Evolutionary conservation across 768 basidiomycete genomes (phyloP).

Genomic region (Termitomyces sp.): DNA sequence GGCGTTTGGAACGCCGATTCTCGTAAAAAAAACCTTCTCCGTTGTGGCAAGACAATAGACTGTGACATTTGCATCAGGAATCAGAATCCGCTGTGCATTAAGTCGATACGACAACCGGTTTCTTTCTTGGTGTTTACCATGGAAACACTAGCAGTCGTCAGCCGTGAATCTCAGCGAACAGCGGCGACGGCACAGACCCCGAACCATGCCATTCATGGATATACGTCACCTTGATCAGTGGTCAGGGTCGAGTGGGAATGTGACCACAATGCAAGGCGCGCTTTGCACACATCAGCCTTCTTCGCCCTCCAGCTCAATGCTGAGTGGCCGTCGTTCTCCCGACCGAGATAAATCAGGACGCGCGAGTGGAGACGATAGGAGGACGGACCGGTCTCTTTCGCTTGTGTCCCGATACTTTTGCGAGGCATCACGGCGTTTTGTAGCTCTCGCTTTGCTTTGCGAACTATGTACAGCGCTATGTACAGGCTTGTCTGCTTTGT

Average conservation of each 20-base stretch:
- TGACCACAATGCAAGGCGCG: not conserved
- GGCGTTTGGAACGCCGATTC: slow-evolving; percentile 61
- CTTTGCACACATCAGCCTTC: not conserved
- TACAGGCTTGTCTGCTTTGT: slow-evolving; percentile 14
- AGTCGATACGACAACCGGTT: too few species aligned
- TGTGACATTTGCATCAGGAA: too few species aligned
- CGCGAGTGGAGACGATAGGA: slow-evolving; percentile 12
- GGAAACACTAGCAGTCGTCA: not conserved
- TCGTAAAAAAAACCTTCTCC: too few species aligned
- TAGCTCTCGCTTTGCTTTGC: slow-evolving; percentile 23
- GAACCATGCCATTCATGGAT: not conserved
- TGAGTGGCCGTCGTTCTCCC: slow-evolving; percentile 14
- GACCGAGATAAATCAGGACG: slow-evolving; percentile 24
- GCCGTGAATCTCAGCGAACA: not conserved
- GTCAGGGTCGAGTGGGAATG: not conserved
- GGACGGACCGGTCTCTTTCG: slow-evolving; percentile 29
- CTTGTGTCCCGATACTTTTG: slow-evolving; percentile 27
- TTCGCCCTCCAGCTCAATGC: not conserved
- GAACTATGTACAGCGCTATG: slow-evolving; percentile 1
- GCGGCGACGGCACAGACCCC: not conserved
- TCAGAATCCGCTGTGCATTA: too few species aligned
- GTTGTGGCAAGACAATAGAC: too few species aligned
- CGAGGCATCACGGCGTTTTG: slow-evolving; percentile 17
- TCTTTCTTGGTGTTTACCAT: too few species aligned
- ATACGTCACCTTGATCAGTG: not conserved